phyloP scores from a whole-genome alignment of 805 yeast species.

The Kluyveromyces aestuarii region DNA sequence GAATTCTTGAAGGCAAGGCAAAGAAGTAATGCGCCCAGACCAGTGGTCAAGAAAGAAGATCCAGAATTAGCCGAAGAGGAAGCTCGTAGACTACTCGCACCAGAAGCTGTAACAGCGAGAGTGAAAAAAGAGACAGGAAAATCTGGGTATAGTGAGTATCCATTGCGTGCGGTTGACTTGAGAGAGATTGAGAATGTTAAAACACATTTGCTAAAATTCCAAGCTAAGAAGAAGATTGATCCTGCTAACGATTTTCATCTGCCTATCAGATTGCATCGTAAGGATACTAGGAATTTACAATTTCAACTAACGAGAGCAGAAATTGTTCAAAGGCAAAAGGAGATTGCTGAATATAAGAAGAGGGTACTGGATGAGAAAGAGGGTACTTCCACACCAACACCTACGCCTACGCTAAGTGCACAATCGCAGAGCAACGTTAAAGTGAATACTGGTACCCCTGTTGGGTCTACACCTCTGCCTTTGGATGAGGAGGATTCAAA shows the following conservation, averaged over 20 bases:
- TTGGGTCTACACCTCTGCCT: neutral
- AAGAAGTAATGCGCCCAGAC: conserved; percentile 13
- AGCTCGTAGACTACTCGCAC: conserved; percentile 16
- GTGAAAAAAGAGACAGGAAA: conserved; percentile 17
- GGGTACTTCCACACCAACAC: conserved; percentile 6
- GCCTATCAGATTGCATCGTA: conserved; percentile 84
- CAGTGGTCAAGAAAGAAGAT: conserved; percentile 26
- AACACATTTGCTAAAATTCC: conserved; percentile 76
- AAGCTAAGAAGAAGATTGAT: conserved; percentile 60
- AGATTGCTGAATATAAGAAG: conserved; percentile 32
- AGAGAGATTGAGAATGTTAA: conserved; percentile 66
- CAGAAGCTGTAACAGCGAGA: conserved; percentile 9
- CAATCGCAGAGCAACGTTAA: neutral
- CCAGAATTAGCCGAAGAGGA: conserved; percentile 22
- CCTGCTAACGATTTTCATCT: conserved; percentile 61
- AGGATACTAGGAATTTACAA: conserved; percentile 87
- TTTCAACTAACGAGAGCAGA: conserved; percentile 75
- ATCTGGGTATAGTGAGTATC: conserved; percentile 30
- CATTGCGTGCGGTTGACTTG: conserved; percentile 59
- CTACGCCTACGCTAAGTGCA: neutral
- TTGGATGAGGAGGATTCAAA: neutral
- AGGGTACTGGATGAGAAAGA: conserved; percentile 31
- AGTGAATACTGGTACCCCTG: neutral
- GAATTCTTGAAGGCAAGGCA: conserved; percentile 24
- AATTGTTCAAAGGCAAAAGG: conserved; percentile 52